Percentiles rank a stretch among this genome's conserved stretches.
Evolutionary conservation across 352 stramenopile genomes (phyloP).

Genomic region (Phytophthora litchii): DNA sequence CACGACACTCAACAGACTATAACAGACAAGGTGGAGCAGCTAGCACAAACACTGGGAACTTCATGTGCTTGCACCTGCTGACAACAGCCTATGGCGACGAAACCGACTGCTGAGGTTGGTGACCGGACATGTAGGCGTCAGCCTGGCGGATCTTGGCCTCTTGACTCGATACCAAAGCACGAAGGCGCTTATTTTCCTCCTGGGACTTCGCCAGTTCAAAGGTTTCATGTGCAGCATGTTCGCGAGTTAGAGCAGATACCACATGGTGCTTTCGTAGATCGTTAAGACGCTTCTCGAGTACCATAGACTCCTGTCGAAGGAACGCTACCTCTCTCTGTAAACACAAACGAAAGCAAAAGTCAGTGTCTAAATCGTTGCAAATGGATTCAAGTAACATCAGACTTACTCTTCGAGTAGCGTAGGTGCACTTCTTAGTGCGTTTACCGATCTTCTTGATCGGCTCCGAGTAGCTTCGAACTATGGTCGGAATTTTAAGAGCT

Average conservation of each 20-base stretch:
- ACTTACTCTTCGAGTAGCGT: constrained; percentile 56
- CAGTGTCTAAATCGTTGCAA: constrained; percentile 1
- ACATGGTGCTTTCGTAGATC: constrained; percentile 30
- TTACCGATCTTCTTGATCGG: constrained; percentile 40
- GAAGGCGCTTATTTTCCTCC: constrained; percentile 54
- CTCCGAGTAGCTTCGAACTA: constrained; percentile 31
- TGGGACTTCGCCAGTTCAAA: constrained; percentile 36
- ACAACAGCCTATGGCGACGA: constrained; percentile 10
- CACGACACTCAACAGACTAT: constrained; percentile 29
- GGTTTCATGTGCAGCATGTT: constrained; percentile 34
- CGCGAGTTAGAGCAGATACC: constrained; percentile 14
- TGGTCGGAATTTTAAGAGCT: constrained; percentile 21
- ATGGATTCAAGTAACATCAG: background rate
- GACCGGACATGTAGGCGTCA: constrained; percentile 34
- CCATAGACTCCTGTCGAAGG: constrained; percentile 40
- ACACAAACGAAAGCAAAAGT: constrained; percentile 15
- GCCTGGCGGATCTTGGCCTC: constrained; percentile 50
- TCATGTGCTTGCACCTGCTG: background rate
- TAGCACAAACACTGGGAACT: background rate
- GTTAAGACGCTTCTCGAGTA: constrained; percentile 45
- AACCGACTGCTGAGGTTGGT: constrained; percentile 11
- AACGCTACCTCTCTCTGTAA: constrained; percentile 52
- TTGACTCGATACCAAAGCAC: constrained; percentile 40
- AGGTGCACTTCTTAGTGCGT: constrained; percentile 66
- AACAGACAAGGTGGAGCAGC: constrained; percentile 21